A percentile compares a stretch with the other conserved stretches of the same genome.
phyloP scores from a whole-genome alignment of 176 grass and related monocot genomes.

The Oryza glaberrima region DNA sequence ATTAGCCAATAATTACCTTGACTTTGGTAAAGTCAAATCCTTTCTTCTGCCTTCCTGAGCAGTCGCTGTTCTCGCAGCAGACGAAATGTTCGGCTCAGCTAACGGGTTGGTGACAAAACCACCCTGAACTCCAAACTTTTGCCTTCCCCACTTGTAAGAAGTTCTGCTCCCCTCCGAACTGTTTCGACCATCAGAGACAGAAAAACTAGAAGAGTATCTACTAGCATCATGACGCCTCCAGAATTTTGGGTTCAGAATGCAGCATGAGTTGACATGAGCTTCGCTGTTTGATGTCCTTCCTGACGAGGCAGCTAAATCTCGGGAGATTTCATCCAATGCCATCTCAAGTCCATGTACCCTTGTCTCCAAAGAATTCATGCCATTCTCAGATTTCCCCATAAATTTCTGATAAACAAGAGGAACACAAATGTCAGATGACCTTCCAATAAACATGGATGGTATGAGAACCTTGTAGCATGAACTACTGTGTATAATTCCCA shows the following conservation, averaged over 20 bases:
- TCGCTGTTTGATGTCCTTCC: slow-evolving; percentile 72
- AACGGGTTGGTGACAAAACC: slow-evolving; percentile 87
- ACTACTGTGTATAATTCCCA: neutral
- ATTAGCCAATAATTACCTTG: slow-evolving; percentile 54
- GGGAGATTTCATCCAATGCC: slow-evolving; percentile 87
- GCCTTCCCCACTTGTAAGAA: slow-evolving; percentile 76
- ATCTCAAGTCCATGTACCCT: slow-evolving; percentile 93
- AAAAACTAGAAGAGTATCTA: slow-evolving; percentile 63
- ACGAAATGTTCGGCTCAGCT: slow-evolving; percentile 71
- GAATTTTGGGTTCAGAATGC: slow-evolving; percentile 87
- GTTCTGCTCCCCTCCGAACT: slow-evolving; percentile 54
- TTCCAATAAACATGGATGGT: slow-evolving; percentile 24
- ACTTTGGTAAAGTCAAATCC: slow-evolving; percentile 49
- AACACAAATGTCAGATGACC: slow-evolving; percentile 34
- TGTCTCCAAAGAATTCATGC: slow-evolving; percentile 79
- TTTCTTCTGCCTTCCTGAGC: slow-evolving; percentile 53
- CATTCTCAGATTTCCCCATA: slow-evolving; percentile 91
- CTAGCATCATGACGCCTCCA: slow-evolving; percentile 69
- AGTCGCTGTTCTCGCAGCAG: slow-evolving; percentile 41
- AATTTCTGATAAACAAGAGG: slow-evolving; percentile 70
- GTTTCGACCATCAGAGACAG: slow-evolving; percentile 54
- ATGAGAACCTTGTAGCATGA: neutral
- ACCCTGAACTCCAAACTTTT: slow-evolving; percentile 68
- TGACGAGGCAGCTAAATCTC: slow-evolving; percentile 69
- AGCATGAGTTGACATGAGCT: slow-evolving; percentile 69